Conservation (phyloP, 371 early-diverging fungal genomes). For the Fennellomyces sp. region DNA sequence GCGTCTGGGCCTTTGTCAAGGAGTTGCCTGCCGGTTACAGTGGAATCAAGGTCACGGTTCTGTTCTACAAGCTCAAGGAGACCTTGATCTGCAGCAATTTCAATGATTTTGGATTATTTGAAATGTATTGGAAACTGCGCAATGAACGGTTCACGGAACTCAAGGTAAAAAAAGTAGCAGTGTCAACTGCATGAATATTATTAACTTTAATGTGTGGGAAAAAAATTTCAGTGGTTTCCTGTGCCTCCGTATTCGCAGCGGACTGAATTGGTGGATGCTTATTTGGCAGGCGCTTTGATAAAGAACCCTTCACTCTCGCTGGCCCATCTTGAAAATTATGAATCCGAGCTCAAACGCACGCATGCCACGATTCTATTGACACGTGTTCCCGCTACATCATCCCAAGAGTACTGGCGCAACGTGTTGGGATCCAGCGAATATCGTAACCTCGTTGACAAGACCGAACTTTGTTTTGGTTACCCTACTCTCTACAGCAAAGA, state of each 20-base stretch:
- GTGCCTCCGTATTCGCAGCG: not conserved
- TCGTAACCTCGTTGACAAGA: not conserved
- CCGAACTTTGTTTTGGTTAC: conserved; percentile 14
- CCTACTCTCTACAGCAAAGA: not conserved
- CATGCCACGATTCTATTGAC: not conserved
- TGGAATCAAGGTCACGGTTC: not conserved
- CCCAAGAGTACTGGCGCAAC: not conserved
- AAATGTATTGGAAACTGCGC: not conserved
- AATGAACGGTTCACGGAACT: not conserved
- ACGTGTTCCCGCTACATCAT: not conserved
- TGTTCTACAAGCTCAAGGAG: not conserved
- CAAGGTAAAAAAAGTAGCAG: not conserved
- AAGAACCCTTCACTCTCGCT: not conserved
- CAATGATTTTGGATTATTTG: not conserved
- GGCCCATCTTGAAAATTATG: not conserved
- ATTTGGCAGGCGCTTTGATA: conserved; percentile 5
- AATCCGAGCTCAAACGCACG: not conserved
- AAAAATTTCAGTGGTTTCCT: not conserved
- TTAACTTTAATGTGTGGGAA: not conserved
- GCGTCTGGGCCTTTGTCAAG: conserved; percentile 18
- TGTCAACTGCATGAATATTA: not conserved
- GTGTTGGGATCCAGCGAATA: not conserved
- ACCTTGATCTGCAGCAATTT: not conserved
- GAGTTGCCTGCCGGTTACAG: conserved; percentile 19
- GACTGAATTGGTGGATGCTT: not conserved